phyloP scores from a whole-genome alignment of 108 stramenopile species.

The Pseudonitzschia pungens region DNA sequence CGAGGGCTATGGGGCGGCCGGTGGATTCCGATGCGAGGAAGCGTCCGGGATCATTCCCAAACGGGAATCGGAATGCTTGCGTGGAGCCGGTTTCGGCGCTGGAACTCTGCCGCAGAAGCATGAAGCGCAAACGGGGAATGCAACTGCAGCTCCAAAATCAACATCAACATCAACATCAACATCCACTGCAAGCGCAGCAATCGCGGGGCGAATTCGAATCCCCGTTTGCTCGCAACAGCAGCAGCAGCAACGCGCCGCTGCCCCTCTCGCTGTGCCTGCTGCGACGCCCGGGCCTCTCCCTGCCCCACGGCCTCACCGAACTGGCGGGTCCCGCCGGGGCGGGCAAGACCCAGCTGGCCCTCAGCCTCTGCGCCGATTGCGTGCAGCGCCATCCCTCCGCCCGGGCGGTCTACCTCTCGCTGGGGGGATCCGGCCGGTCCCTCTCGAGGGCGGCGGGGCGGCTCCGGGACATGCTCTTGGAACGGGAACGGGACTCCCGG shows the following conservation, averaged over 20 bases:
- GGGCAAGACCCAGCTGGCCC: constrained; percentile 73
- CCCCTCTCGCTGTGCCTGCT: background rate
- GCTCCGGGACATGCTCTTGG: constrained; percentile 21
- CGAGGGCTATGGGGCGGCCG: too few relatives aligned
- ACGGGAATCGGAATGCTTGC: background rate
- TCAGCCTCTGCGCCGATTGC: constrained; percentile 46
- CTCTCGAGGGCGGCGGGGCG: constrained; percentile 19
- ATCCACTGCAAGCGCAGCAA: too few relatives aligned
- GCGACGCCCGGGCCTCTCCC: constrained; percentile 8
- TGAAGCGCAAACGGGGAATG: background rate
- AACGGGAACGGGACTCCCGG: constrained; percentile 5
- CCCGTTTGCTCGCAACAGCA: background rate
- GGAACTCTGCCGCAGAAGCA: background rate
- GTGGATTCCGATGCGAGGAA: background rate
- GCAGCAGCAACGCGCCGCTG: background rate
- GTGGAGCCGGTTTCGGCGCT: constrained; percentile 6
- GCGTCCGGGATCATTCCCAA: background rate
- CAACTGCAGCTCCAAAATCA: background rate
- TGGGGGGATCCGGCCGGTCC: constrained; percentile 40
- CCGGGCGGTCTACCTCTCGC: constrained; percentile 54
- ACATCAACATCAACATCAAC: background rate
- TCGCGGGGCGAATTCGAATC: too few relatives aligned
- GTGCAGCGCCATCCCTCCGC: background rate
- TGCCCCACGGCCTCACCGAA: constrained; percentile 50
- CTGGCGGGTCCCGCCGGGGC: constrained; percentile 68